phyloP scores from a whole-genome alignment of 1,139 yeast genomes.

The Diutina siamensis region DNA sequence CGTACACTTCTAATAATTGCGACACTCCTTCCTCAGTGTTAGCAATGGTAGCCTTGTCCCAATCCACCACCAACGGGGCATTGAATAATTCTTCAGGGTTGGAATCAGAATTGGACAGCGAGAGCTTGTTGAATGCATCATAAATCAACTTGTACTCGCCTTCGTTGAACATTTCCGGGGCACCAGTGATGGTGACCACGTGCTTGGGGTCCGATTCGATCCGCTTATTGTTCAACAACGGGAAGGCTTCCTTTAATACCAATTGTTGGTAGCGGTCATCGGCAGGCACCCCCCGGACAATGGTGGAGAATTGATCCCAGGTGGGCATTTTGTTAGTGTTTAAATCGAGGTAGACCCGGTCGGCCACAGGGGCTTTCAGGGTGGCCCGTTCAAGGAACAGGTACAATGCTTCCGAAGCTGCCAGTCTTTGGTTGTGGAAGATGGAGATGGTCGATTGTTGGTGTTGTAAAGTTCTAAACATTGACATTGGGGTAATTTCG shows the following conservation, averaged over 20 bases:
- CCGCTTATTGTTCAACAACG: slow-evolving; percentile 23
- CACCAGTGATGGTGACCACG: slow-evolving; percentile 11
- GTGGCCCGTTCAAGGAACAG: slow-evolving; percentile 23
- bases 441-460: slow-evolving; percentile 34
- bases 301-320: slow-evolving; percentile 28
- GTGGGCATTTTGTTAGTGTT: slow-evolving; percentile 33
- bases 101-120: slow-evolving; percentile 16
- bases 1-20: slow-evolving; percentile 22
- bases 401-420: slow-evolving; percentile 23
- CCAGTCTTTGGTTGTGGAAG: slow-evolving; percentile 29
- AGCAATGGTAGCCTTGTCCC: slow-evolving; percentile 37
- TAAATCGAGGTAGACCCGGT: slow-evolving; percentile 26
- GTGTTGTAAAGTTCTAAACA: slow-evolving; percentile 31
- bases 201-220: slow-evolving; percentile 12
- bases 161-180: slow-evolving; percentile 24
- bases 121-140: slow-evolving; percentile 26
- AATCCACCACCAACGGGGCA: slow-evolving; percentile 36
- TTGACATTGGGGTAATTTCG: background rate
- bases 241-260: slow-evolving; percentile 24
- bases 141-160: slow-evolving; percentile 30
- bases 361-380: slow-evolving; percentile 16
- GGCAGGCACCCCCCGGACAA: slow-evolving; percentile 17
- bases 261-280: slow-evolving; percentile 11
- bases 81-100: slow-evolving; percentile 25
- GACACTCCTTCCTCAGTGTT: slow-evolving; percentile 25